A percentile compares a stretch with the other conserved stretches of the same genome.
phyloP scores from a whole-genome alignment of 2,329 filamentous ascomycete genomes.

The Colletotrichum lentis region DNA sequence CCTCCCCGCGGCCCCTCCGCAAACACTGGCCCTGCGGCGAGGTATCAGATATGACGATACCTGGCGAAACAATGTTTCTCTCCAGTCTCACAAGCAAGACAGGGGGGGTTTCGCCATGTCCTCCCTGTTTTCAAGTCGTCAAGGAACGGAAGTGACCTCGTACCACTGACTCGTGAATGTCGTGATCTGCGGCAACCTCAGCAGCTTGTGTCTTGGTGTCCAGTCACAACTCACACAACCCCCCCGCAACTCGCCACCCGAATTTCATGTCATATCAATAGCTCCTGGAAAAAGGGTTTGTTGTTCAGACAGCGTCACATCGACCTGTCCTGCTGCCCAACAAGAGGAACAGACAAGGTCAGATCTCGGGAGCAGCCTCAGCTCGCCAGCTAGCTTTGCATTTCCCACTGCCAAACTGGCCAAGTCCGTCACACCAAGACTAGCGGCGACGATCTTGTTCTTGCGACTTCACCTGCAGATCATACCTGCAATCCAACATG shows the following conservation, averaged over 20 bases:
- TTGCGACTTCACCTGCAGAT: no score
- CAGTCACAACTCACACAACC: background rate
- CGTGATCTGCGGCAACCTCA: no score
- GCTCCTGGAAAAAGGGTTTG: accelerated
- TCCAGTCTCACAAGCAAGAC: background rate
- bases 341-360: no score
- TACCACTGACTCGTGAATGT: background rate
- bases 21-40: background rate
- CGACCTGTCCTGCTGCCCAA: background rate
- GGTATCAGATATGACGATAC: no score
- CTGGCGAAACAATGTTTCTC: background rate
- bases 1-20: no score
- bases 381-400: no score
- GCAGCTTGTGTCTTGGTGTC: background rate
- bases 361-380: background rate
- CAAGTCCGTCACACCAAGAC: no score
- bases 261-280: background rate
- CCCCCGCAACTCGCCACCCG: no score
- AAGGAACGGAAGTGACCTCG: background rate
- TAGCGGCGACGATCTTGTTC: no score
- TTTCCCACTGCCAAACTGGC: no score
- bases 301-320: background rate
- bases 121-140: background rate
- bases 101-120: background rate
- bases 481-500: no score